Evolutionary conservation across 1,139 yeast species (phyloP).

Genomic region (Nematodospora anomalae): DNA sequence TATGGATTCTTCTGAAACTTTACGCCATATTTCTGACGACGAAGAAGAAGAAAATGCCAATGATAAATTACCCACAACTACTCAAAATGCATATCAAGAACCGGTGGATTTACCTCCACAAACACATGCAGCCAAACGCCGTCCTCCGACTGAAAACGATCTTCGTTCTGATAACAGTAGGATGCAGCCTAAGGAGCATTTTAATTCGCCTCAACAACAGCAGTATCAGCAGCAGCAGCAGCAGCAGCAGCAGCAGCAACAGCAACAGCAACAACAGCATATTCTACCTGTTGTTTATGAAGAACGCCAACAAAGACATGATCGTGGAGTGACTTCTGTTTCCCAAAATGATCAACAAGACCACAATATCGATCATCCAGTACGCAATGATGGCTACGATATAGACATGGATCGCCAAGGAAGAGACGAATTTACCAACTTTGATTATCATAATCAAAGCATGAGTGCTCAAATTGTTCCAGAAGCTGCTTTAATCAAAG

Average conservation of each 20-base stretch:
- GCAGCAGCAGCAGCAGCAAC: slow-evolving; percentile 10
- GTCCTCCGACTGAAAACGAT: slow-evolving; percentile 9
- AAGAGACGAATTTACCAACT: slow-evolving; percentile 22
- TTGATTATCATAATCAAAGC: slow-evolving; percentile 32
- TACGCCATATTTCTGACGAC: slow-evolving; percentile 24
- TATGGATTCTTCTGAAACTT: slow-evolving; percentile 13
- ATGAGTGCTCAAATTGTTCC: slow-evolving; percentile 19
- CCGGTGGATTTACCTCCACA: slow-evolving; percentile 34
- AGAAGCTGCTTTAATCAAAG: slow-evolving; percentile 12
- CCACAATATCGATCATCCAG: not conserved
- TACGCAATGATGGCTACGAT: not conserved
- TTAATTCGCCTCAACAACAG: slow-evolving; percentile 10
- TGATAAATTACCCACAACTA: slow-evolving; percentile 37
- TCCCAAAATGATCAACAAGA: not conserved
- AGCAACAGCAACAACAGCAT: not conserved
- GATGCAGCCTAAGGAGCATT: slow-evolving; percentile 4
- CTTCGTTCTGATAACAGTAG: slow-evolving; percentile 9
- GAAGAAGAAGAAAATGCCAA: slow-evolving; percentile 24
- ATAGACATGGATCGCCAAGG: slow-evolving; percentile 1
- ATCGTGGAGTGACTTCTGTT: not conserved
- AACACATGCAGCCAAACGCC: slow-evolving; percentile 16
- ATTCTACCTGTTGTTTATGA: not conserved
- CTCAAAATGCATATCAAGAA: slow-evolving; percentile 33
- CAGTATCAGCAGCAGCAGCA: slow-evolving; percentile 5
- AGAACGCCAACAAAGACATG: not conserved